Conservation (phyloP, 2,329 filamentous ascomycete species). For the Rugonectria rugulosa region DNA sequence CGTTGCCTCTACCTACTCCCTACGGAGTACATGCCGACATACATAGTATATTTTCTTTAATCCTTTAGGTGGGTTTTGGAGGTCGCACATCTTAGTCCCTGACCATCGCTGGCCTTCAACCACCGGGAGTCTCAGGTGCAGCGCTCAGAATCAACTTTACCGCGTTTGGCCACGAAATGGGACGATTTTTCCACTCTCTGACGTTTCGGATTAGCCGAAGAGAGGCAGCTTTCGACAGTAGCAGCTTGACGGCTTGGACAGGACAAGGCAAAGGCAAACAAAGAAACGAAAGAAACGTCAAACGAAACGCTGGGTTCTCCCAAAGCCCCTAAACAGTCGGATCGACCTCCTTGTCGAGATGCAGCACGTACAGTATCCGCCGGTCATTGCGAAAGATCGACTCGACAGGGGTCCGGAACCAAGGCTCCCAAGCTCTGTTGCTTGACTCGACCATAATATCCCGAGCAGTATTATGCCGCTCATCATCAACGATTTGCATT, state of each 20-base stretch:
- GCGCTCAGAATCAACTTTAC: constrained; percentile 21
- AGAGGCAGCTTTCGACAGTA: constrained; percentile 9
- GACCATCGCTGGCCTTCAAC: constrained; percentile 11
- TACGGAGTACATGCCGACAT: too few relatives aligned
- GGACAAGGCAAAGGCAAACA: constrained; percentile 19
- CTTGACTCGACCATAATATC: constrained; percentile 20
- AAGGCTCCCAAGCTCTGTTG: background rate
- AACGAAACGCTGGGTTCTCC: constrained; percentile 39
- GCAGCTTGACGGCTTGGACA: constrained; percentile 10
- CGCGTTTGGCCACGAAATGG: constrained; percentile 19
- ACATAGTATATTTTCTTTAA: background rate
- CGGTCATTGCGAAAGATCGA: constrained; percentile 19
- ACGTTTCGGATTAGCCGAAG: constrained; percentile 26
- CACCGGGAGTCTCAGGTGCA: constrained; percentile 29
- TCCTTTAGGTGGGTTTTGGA: background rate
- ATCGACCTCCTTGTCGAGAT: constrained; percentile 31
- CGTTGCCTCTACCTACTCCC: background rate
- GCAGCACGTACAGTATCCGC: constrained; percentile 24
- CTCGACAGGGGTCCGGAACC: constrained; percentile 21
- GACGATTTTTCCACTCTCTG: constrained; percentile 24
- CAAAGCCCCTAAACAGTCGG: constrained; percentile 21
- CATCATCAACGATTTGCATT: constrained; percentile 27
- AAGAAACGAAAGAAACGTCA: constrained; percentile 38
- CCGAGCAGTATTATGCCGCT: constrained; percentile 22
- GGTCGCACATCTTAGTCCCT: constrained; percentile 6